Evolutionary conservation across 2,329 filamentous ascomycete species (phyloP), one percentile per base, ranked within the genome.

Genomic region (Botryotinia globosa): DNA sequence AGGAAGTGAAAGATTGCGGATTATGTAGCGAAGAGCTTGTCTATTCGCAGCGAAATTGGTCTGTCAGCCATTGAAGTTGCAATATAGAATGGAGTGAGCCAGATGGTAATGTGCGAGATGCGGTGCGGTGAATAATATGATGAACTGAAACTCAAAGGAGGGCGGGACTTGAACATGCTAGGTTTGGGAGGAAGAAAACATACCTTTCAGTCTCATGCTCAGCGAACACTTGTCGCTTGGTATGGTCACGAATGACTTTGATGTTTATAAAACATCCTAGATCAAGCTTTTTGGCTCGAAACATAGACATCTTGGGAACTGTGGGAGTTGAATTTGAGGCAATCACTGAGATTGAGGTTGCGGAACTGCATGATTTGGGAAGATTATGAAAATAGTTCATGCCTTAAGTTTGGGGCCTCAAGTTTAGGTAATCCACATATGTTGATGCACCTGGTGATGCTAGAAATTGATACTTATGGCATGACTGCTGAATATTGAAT

Each of bases 151-250:
- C 29, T 22, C 42, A 39, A 5, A 32, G n/a, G 45, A 32, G 20
- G 18, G 18, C n/a, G 25, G 39, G 18, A 32, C 16, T 66, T 39
- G 32, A 65, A 45, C 12, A 45, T 44, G 16, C 22, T n/a, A 32
- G 45, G 34, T 18, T 45, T 32, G 18, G 18, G 63, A n/a, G 58
- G 29, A 29, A 37, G 68, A 32, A 20, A 44, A 29, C 75, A 54
- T 78, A 80, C 94, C 95, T 91, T 84, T 98, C 92, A 7, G 94
- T 89, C 85, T 99, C 96, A 81, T 91, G 86, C 81, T 94, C 87
- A 81, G 92, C 92, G 80, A 94, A 98, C 73, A 94, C 93, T 85
- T 97, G 95, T 80, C 96, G 92, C 89, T 98, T 99, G 72, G 94
- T 94, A 85, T 98, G 94, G 83, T 99, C 96, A 79, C 96, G 93